A percentile compares a stretch with the other conserved stretches of the same genome.
These are phyloP conservation scores for Musa balbisiana DNA, from an alignment of 202 grass and related monocot genomes.

Conservation along the genomic window DNA sequence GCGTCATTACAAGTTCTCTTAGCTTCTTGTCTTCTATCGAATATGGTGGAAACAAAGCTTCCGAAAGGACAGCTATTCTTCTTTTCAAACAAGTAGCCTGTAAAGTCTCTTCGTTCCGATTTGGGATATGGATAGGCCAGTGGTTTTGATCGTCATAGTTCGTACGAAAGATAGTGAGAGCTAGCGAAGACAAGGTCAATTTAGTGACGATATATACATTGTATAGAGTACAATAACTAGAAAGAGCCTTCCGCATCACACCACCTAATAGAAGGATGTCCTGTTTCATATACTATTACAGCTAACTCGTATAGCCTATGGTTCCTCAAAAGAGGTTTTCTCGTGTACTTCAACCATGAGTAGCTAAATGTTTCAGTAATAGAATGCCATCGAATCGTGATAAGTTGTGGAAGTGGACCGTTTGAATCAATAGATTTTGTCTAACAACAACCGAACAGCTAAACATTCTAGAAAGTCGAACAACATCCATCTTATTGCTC, in stretches of 20 bases:
- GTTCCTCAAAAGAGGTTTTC: background rate
- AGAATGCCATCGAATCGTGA: background rate
- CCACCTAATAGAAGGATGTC: conserved; percentile 3
- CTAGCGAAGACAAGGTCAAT: background rate
- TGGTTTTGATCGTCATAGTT: background rate
- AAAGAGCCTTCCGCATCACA: background rate
- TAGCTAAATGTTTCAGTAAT: background rate
- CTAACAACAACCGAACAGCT: background rate
- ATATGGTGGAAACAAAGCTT: background rate
- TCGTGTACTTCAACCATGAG: background rate
- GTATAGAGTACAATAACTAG: background rate
- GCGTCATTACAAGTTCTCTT: background rate
- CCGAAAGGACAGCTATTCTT: background rate
- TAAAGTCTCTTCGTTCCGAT: no score
- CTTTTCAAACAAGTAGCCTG: background rate
- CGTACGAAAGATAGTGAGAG: conserved; percentile 6
- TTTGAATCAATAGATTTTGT: background rate
- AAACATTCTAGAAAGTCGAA: background rate
- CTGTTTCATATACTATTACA: background rate
- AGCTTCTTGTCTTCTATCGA: background rate
- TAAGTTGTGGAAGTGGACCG: background rate
- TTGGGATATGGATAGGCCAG: no score
- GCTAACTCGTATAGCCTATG: background rate
- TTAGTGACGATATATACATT: background rate
- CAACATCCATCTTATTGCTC: background rate